Conservation (phyloP, 495 filamentous ascomycete species). For the Podospora sp. region DNA sequence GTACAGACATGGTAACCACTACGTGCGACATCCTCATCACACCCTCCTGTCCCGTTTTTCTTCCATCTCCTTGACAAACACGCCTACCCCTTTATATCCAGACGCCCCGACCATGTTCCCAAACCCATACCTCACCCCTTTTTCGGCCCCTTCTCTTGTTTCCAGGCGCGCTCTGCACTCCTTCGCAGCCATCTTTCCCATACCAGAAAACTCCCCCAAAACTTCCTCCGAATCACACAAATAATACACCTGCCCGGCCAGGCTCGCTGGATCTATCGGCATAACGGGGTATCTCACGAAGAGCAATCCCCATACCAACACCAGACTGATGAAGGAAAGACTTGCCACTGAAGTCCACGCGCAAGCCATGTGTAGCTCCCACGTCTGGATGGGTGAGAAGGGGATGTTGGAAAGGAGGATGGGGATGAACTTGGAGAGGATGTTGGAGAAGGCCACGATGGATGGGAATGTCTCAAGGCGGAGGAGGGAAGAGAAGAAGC, state of each 20-base stretch:
- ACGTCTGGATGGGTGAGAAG: constrained; percentile 13
- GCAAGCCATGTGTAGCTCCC: constrained; percentile 12
- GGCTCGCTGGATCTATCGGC: constrained; percentile 10
- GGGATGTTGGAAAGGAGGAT: constrained; percentile 8
- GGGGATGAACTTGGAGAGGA: constrained; percentile 14
- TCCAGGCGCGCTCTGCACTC: no score
- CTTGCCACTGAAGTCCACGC: constrained; percentile 6
- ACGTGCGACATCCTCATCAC: no score
- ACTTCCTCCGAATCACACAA: constrained; percentile 6
- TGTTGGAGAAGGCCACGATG: constrained; percentile 6
- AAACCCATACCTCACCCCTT: no score
- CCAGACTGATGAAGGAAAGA: constrained; percentile 2
- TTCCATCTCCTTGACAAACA: no score
- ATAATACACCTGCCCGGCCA: constrained; percentile 17
- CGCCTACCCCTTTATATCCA: no score
- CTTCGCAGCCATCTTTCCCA: background rate
- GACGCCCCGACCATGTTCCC: no score
- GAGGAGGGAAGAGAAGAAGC: background rate
- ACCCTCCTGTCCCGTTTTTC: no score
- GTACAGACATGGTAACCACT: no score
- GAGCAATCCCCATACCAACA: constrained; percentile 7
- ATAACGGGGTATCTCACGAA: constrained; percentile 12
- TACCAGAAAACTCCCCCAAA: background rate
- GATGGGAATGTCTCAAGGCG: background rate
- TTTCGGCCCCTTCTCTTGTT: no score